Evolutionary conservation across 2,329 filamentous ascomycete genomes (phyloP).

Genomic region (Anthostomella pinea): DNA sequence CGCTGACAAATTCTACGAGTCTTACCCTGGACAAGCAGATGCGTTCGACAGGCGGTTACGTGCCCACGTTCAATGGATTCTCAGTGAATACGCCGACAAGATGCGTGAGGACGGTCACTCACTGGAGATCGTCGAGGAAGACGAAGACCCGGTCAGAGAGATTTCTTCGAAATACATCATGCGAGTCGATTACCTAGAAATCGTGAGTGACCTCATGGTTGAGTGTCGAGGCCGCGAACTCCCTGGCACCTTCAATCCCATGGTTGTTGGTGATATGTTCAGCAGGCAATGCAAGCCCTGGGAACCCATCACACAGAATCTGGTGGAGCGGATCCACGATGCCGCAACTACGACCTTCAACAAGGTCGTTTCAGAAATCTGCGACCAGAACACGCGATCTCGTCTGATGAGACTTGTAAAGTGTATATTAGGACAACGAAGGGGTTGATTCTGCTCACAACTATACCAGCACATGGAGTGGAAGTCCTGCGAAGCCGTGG

Average conservation of each 20-base stretch:
- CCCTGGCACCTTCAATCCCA: constrained; percentile 26
- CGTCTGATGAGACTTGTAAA: constrained; percentile 25
- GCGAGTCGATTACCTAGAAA: constrained; percentile 13
- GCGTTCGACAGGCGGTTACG: constrained; percentile 24
- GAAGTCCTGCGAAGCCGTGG: too few species aligned
- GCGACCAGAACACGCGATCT: constrained; percentile 18
- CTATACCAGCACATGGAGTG: too few species aligned
- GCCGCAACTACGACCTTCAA: constrained; percentile 22
- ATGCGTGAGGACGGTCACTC: constrained; percentile 25
- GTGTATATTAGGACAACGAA: too few species aligned
- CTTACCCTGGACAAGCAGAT: constrained; percentile 20
- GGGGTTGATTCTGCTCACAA: too few species aligned
- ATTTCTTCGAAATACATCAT: constrained; percentile 7
- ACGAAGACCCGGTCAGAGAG: constrained; percentile 7
- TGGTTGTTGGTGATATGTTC: constrained; percentile 26
- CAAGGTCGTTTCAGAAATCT: constrained; percentile 19
- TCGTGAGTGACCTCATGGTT: constrained; percentile 20
- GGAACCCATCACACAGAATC: constrained; percentile 23
- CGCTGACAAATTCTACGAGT: constrained; percentile 41
- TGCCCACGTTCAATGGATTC: constrained; percentile 24
- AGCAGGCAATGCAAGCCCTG: constrained; percentile 27
- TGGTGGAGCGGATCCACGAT: constrained; percentile 25
- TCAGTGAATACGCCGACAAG: constrained; percentile 19
- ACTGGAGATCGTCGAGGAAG: constrained; percentile 25
- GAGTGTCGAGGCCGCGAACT: constrained; percentile 26